These are phyloP conservation scores for Nakaseomyces kungkrabaensis DNA, from an alignment of 1,139 yeast species.

Conservation along the genomic window DNA sequence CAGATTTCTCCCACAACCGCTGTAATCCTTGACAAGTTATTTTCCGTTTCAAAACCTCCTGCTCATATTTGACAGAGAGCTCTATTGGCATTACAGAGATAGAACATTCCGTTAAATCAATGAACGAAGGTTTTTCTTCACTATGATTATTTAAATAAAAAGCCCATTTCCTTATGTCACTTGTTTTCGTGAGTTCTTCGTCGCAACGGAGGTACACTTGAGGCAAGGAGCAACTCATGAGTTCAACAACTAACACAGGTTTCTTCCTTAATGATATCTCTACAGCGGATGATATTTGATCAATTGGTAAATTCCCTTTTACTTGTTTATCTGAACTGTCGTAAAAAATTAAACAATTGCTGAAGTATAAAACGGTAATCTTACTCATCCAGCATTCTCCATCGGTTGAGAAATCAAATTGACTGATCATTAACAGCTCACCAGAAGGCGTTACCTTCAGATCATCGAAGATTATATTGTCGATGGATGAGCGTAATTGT, in stretches of 20 bases:
- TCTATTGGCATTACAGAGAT: background rate
- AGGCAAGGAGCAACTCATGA: conserved; percentile 24
- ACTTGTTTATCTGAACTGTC: conserved; percentile 12
- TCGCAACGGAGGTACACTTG: conserved; percentile 21
- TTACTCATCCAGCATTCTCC: conserved; percentile 21
- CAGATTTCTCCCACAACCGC: conserved; percentile 28
- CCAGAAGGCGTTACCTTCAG: conserved; percentile 6
- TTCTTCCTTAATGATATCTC: conserved; percentile 11
- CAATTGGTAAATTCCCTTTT: conserved; percentile 19
- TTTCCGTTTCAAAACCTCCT: background rate
- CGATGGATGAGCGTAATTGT: background rate
- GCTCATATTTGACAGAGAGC: background rate
- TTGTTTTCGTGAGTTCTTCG: conserved; percentile 11
- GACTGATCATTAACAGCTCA: conserved; percentile 10
- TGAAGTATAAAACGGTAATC: conserved; percentile 12
- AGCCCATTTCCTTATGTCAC: conserved; percentile 10
- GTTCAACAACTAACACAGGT: conserved; percentile 15
- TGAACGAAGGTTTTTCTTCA: conserved; percentile 29
- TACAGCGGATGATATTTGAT: conserved; percentile 13
- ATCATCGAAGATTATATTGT: background rate
- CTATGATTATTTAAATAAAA: background rate
- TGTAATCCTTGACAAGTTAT: background rate
- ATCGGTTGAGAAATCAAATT: conserved; percentile 18
- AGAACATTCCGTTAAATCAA: conserved; percentile 36
- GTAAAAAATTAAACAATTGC: conserved; percentile 13